Percentiles rank a stretch among this genome's conserved stretches.
phyloP scores from a whole-genome alignment of 257 asterid species.

The Asclepias syriaca region DNA sequence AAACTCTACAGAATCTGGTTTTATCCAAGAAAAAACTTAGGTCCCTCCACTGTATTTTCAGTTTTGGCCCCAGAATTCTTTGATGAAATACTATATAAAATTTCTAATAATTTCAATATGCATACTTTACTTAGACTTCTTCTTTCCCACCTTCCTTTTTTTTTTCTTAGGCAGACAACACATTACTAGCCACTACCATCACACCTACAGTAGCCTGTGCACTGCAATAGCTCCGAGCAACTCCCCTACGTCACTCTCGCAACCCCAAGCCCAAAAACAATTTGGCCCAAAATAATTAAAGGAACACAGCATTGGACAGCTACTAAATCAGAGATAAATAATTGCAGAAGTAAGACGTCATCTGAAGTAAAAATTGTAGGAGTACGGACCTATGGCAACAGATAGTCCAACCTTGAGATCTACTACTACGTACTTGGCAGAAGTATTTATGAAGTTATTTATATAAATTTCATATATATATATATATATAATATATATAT shows the following conservation, averaged over 20 bases:
- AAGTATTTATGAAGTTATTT: not conserved
- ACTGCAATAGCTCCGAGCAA: not conserved
- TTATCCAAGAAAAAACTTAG: too few relatives aligned
- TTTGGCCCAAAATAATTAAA: not conserved
- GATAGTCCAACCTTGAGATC: not conserved
- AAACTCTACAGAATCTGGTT: not conserved
- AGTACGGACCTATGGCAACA: not conserved
- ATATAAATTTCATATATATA: too few relatives aligned
- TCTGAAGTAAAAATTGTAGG: constrained; percentile 10
- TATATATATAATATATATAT: too few relatives aligned
- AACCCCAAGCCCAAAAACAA: not conserved
- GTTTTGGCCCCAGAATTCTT: not conserved
- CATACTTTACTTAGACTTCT: too few relatives aligned
- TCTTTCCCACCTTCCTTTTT: too few relatives aligned
- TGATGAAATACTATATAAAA: not conserved
- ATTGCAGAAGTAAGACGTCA: not conserved
- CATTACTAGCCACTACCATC: not conserved
- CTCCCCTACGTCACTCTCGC: not conserved
- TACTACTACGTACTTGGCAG: not conserved
- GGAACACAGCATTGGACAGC: not conserved
- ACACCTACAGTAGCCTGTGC: not conserved
- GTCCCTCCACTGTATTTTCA: not conserved
- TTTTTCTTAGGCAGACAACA: not conserved
- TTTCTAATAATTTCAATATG: too few relatives aligned
- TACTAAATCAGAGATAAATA: not conserved